Evolutionary conservation across 306 rosid genomes (phyloP).

Genomic region (Spatholobus suberectus): DNA sequence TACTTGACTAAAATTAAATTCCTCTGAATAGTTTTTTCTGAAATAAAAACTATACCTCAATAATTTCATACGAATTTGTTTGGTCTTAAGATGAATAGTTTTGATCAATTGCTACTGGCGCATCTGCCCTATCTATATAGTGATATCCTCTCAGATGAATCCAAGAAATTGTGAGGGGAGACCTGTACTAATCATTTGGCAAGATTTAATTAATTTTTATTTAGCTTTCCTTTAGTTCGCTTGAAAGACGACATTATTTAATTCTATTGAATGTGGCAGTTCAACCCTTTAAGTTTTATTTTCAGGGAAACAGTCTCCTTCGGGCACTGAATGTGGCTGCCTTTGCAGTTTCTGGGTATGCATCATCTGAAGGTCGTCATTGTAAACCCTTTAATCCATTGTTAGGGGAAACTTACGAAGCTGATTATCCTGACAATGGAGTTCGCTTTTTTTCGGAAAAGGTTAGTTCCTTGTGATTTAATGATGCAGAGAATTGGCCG

Average conservation of each 20-base stretch:
- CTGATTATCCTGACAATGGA: conserved; percentile 92
- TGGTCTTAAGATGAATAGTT: not conserved
- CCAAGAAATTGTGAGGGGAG: not conserved
- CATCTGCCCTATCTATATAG: not conserved
- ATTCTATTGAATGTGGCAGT: conserved; percentile 25
- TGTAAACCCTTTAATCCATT: conserved; percentile 98
- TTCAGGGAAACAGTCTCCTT: conserved; percentile 88
- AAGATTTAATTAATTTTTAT: not conserved
- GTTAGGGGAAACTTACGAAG: conserved; percentile 99
- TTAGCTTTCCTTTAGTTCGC: conserved; percentile 16
- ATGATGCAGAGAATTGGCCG: conserved; percentile 23
- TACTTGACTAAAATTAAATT: not conserved
- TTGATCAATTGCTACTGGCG: conserved; percentile 17
- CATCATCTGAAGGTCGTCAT: conserved; percentile 94
- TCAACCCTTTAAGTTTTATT: conserved; percentile 32
- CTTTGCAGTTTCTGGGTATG: conserved; percentile 97
- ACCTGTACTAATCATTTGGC: not conserved
- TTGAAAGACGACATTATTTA: conserved; percentile 31
- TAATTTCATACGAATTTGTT: not conserved
- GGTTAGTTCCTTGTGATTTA: conserved; percentile 55
- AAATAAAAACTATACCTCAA: not conserved
- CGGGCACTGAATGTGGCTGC: conserved; percentile 92
- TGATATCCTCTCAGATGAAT: not conserved
- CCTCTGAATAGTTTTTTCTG: not conserved
- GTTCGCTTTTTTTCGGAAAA: conserved; percentile 97